Conservation (phyloP, 1,284 basidiomycete genomes). For the Cryptococcus sp. region DNA sequence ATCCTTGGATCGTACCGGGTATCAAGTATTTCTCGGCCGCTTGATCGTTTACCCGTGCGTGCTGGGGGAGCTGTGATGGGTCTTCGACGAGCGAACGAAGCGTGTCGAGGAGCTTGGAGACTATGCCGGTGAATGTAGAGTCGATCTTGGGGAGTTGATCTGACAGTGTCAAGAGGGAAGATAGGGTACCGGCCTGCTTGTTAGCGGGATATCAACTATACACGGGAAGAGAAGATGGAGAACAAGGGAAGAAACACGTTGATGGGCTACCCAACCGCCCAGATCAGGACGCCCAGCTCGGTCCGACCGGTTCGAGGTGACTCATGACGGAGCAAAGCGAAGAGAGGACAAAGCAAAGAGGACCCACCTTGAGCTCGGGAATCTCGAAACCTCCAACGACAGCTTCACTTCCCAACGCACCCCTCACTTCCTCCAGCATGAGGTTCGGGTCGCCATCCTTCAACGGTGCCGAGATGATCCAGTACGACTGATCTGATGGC, state of each 20-base stretch:
- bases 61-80: slow-evolving; percentile 78
- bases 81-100: slow-evolving; percentile 86
- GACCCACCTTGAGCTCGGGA: slow-evolving; percentile 44
- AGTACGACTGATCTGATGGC: slow-evolving; percentile 53
- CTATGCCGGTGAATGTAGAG: slow-evolving; percentile 73
- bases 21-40: slow-evolving; percentile 72
- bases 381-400: slow-evolving; percentile 43
- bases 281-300: too few species aligned
- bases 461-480: slow-evolving; percentile 52
- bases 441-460: slow-evolving; percentile 49
- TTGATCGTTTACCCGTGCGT: slow-evolving; percentile 69
- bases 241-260: neutral
- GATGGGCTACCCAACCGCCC: neutral
- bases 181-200: slow-evolving; percentile 84
- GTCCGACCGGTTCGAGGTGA: too few species aligned
- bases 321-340: too few species aligned
- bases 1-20: slow-evolving; percentile 46
- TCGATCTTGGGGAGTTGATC: slow-evolving; percentile 93
- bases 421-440: slow-evolving; percentile 48
- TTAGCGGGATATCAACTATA: neutral
- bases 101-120: slow-evolving; percentile 92
- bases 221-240: neutral
- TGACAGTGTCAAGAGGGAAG: slow-evolving; percentile 79
- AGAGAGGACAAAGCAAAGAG: too few species aligned
- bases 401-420: slow-evolving; percentile 41